These are phyloP conservation scores for Clarireedia hainanense DNA, from an alignment of 2,329 filamentous ascomycete genomes.

Conservation along the genomic window DNA sequence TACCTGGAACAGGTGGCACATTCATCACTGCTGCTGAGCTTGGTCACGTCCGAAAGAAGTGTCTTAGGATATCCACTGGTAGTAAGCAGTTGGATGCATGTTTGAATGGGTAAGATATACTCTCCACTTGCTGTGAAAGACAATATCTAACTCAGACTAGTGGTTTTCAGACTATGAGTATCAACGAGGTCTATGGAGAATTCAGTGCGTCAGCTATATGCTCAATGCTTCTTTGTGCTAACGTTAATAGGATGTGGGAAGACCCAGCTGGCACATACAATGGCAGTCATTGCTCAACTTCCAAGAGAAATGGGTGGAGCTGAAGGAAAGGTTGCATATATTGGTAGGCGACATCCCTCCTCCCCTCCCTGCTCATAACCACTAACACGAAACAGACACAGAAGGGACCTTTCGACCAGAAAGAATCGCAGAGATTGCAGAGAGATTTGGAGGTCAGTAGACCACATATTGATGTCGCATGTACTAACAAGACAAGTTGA, in stretches of 20 bases:
- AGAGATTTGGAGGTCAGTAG: slow-evolving; percentile 46
- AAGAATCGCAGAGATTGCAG: slow-evolving; percentile 58
- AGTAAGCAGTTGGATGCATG: slow-evolving; percentile 61
- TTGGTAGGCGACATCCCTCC: slow-evolving; percentile 36
- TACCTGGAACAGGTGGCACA: slow-evolving; percentile 40
- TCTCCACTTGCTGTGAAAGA: not conserved
- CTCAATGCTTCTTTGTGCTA: not conserved
- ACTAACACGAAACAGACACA: slow-evolving; percentile 34
- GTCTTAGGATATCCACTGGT: slow-evolving; percentile 60
- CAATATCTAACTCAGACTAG: slow-evolving; percentile 30
- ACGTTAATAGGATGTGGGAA: slow-evolving; percentile 48
- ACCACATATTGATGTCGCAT: not conserved
- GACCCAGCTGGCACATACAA: slow-evolving; percentile 61
- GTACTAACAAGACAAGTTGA: slow-evolving; percentile 36
- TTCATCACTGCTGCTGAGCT: slow-evolving; percentile 62
- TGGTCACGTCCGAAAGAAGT: slow-evolving; percentile 52
- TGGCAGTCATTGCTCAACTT: slow-evolving; percentile 54
- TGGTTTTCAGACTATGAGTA: slow-evolving; percentile 63
- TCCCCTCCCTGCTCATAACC: not conserved
- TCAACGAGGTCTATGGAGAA: slow-evolving; percentile 56
- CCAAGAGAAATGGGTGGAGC: slow-evolving; percentile 55
- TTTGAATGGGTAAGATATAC: slow-evolving; percentile 45
- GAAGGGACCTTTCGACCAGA: slow-evolving; percentile 62
- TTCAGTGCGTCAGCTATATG: slow-evolving; percentile 35
- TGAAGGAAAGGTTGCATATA: slow-evolving; percentile 62